phyloP scores from a whole-genome alignment of 495 filamentous ascomycete species.

The Chlorociboria aeruginascens region DNA sequence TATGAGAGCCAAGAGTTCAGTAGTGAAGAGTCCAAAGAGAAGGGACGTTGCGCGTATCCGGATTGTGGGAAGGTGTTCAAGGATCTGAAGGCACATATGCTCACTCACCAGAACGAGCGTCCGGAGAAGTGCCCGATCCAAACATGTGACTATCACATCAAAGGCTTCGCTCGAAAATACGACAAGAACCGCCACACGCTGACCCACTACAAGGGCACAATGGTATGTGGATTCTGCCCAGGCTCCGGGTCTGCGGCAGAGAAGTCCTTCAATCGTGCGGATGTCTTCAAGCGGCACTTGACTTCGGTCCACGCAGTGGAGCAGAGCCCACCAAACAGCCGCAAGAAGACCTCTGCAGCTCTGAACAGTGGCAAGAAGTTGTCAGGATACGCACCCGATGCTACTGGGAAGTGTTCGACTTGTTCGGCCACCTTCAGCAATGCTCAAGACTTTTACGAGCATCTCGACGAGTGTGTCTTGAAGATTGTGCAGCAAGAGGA shows the following conservation, averaged over 20 bases:
- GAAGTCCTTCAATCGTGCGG: constrained; percentile 97
- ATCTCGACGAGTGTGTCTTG: constrained; percentile 96
- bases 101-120: constrained; percentile 87
- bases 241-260: constrained; percentile 84
- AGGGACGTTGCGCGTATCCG: constrained; percentile 67
- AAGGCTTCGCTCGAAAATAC: constrained; percentile 95
- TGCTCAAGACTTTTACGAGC: constrained; percentile 97
- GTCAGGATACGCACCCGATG: constrained; percentile 54
- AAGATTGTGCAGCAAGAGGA: constrained; percentile 96
- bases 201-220: constrained; percentile 98
- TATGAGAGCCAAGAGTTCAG: constrained; percentile 23
- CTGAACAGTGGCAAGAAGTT: constrained; percentile 40
- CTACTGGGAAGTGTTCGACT: constrained; percentile 91
- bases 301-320: constrained; percentile 91
- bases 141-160: constrained; percentile 88
- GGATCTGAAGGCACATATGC: constrained; percentile 88
- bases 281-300: constrained; percentile 97
- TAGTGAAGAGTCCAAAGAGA: constrained; percentile 52
- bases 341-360: constrained; percentile 46
- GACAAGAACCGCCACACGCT: constrained; percentile 98
- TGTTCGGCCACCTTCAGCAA: constrained; percentile 85
- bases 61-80: constrained; percentile 90
- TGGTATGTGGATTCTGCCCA: constrained; percentile 98
- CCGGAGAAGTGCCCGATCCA: constrained; percentile 95
- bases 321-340: constrained; percentile 88